A percentile compares a stretch with the other conserved stretches of the same genome.
Conservation (phyloP, 2,329 filamentous ascomycete species). For the Gaeumannomyces sp. region DNA sequence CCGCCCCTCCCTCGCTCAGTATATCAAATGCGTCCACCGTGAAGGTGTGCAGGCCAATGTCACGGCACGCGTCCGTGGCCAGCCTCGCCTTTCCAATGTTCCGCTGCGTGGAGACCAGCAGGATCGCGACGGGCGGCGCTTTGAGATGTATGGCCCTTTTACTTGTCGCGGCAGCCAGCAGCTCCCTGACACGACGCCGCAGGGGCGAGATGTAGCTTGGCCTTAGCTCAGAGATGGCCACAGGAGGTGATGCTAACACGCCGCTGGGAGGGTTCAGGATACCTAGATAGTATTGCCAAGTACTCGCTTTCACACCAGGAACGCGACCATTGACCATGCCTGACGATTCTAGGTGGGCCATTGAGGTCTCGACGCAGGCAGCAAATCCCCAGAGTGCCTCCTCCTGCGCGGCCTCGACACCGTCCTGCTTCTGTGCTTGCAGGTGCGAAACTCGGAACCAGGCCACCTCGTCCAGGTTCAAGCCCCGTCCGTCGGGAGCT, state of each 20-base stretch:
- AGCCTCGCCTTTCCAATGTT: conserved; percentile 87
- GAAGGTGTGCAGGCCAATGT: conserved; percentile 87
- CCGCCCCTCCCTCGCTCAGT: conserved; percentile 80
- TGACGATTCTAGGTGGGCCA: conserved; percentile 85
- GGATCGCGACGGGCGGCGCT: conserved; percentile 80
- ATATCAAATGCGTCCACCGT: conserved; percentile 89
- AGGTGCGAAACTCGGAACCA: conserved; percentile 92
- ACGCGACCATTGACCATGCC: conserved; percentile 79
- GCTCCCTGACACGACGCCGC: conserved; percentile 68
- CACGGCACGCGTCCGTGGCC: conserved; percentile 70
- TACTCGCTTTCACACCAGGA: conserved; percentile 67
- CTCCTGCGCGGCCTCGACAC: conserved; percentile 51
- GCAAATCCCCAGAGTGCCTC: conserved; percentile 79
- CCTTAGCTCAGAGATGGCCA: conserved; percentile 37
- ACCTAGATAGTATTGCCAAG: conserved; percentile 87
- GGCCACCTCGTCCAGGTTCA: conserved; percentile 57
- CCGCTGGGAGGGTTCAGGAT: conserved; percentile 57
- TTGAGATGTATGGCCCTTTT: conserved; percentile 78
- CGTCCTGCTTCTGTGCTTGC: conserved; percentile 41
- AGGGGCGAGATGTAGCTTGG: conserved; percentile 49
- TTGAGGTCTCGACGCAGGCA: conserved; percentile 77
- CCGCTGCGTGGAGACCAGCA: conserved; percentile 86
- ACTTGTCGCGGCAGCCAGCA: conserved; percentile 85
- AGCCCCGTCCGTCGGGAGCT: conserved; percentile 11
- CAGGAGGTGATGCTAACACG: conserved; percentile 22